Conservation (phyloP, 2,329 filamentous ascomycete genomes). For the Aaosphaeria arxii region DNA sequence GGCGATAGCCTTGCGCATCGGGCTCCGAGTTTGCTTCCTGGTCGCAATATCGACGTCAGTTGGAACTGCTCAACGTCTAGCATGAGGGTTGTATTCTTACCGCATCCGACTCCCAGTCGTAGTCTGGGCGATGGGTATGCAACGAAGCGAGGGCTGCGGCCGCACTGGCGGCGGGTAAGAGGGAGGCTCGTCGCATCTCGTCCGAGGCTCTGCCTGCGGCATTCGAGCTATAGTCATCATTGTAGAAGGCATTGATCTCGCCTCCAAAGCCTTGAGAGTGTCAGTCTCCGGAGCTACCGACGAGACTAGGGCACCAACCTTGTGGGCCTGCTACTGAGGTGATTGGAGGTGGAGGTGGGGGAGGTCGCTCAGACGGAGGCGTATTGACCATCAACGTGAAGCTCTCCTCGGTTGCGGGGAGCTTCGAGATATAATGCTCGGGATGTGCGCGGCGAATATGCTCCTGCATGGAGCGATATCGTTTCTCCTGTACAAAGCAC, state of each 20-base stretch:
- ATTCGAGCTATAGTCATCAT: constrained; percentile 63
- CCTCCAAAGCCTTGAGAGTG: constrained; percentile 45
- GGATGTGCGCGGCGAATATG: constrained; percentile 97
- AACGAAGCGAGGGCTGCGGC: constrained; percentile 86
- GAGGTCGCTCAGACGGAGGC: constrained; percentile 70
- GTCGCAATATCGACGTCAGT: constrained; percentile 19
- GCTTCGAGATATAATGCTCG: constrained; percentile 95
- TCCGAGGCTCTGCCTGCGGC: constrained; percentile 67
- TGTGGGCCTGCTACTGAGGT: constrained; percentile 34
- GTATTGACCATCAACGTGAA: constrained; percentile 95
- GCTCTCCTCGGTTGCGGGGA: constrained; percentile 96
- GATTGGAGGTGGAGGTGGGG: constrained; percentile 45
- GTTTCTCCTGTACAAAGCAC: constrained; percentile 67
- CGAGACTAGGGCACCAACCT: constrained; percentile 29
- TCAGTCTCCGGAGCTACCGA: constrained; percentile 32
- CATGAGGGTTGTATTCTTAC: constrained; percentile 14
- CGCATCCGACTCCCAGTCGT: constrained; percentile 38
- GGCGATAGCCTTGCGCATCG: constrained; percentile 36
- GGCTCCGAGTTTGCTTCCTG: constrained; percentile 38
- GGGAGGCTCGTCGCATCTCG: constrained; percentile 63
- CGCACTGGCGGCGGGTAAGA: constrained; percentile 69
- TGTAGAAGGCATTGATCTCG: constrained; percentile 65
- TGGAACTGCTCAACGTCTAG: not conserved
- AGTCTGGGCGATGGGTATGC: constrained; percentile 74
- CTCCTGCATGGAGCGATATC: constrained; percentile 98